A percentile compares a stretch with the other conserved stretches of the same genome.
These are phyloP conservation scores for Alternaria sp. DNA, from an alignment of 2,329 filamentous ascomycete genomes.

Conservation along the genomic window DNA sequence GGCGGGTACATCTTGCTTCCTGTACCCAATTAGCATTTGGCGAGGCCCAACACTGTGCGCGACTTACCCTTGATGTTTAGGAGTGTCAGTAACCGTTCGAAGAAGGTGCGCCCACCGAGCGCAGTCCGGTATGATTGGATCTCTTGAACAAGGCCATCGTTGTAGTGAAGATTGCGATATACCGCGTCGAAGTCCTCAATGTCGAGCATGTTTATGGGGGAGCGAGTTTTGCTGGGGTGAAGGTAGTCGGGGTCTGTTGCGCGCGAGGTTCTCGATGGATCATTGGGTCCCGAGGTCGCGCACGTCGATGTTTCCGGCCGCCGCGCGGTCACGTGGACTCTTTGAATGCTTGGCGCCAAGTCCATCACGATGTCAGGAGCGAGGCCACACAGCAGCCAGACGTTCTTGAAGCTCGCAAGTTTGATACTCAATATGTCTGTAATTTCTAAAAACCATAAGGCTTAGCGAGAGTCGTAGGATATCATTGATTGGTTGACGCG, in stretches of 20 bases:
- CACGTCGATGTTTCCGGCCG: background rate
- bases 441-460: background rate
- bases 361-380: background rate
- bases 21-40: constrained; percentile 27
- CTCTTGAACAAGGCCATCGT: constrained; percentile 53
- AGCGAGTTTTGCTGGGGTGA: background rate
- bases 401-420: background rate
- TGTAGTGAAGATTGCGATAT: constrained; percentile 57
- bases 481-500: background rate
- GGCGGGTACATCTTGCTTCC: constrained; percentile 75
- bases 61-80: constrained; percentile 72
- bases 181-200: constrained; percentile 72
- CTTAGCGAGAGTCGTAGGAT: background rate
- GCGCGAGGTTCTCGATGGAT: constrained; percentile 10
- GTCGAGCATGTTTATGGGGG: constrained; percentile 60
- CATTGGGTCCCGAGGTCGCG: too few relatives aligned
- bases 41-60: background rate
- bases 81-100: constrained; percentile 76
- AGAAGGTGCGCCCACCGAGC: constrained; percentile 75
- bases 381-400: background rate
- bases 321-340: background rate
- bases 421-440: background rate
- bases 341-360: background rate
- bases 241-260: constrained; percentile 6
- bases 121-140: constrained; percentile 71